These are phyloP conservation scores for Dactylorhiza incarnata DNA, from an alignment of 106 monocot species.

Conservation along the genomic window DNA sequence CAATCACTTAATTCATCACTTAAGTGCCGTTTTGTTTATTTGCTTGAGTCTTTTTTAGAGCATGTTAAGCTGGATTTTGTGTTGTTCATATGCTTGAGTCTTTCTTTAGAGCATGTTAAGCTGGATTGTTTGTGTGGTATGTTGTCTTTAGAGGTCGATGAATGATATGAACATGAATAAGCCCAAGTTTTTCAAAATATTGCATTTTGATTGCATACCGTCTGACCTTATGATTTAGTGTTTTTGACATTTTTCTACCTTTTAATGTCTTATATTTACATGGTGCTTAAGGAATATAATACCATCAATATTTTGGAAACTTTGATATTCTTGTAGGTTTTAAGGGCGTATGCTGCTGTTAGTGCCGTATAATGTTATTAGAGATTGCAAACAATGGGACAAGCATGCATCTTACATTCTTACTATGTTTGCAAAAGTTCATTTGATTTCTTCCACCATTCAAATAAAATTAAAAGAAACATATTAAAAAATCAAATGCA, in stretches of 20 bases:
- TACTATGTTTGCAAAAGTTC: neutral
- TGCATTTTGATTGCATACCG: neutral
- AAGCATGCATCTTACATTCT: neutral
- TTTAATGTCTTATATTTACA: neutral
- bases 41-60: neutral
- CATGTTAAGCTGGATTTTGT: neutral
- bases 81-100: neutral
- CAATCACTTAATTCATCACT: neutral
- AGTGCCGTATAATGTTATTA: neutral
- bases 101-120: neutral
- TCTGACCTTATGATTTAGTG: too few relatives aligned
- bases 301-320: neutral
- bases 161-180: neutral
- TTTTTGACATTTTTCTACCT: neutral
- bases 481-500: neutral
- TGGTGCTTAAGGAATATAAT: neutral
- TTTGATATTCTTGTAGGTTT: neutral
- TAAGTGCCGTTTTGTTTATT: neutral
- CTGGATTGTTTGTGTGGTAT: neutral
- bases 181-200: neutral
- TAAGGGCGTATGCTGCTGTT: neutral
- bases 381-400: neutral
- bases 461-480: neutral
- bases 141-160: neutral
- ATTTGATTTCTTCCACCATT: neutral